Evolutionary conservation across 2,329 filamentous ascomycete species (phyloP), one percentile per base, ranked within the genome.

Genomic region (Trichophaea hybrida): DNA sequence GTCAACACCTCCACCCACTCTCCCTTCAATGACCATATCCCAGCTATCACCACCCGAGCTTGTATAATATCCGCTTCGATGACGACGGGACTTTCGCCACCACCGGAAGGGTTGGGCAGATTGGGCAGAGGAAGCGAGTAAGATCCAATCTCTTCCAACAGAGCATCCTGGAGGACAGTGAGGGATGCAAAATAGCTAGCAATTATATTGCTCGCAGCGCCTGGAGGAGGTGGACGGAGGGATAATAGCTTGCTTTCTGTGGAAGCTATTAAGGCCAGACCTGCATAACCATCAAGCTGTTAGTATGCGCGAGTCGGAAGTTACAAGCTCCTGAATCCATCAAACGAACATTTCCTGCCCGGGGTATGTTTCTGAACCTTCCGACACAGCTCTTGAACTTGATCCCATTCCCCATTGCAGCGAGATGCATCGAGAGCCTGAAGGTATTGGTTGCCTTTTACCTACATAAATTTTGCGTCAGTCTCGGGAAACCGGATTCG

Each of bases 291-390:
- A 17, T 24, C 38, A 58, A 64, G 43, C 32, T n/a, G 37, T 17
- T 15, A 53, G 50, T 15, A 53, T 31, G 38, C 12, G 33, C 35
- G 2, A 12, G 38, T 31, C 24, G 31, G 40, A 38, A 33, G 37
- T 13, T 24, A 15, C 44, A 52, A n/a, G 13, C 13, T 24, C 12
- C 46, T n/a, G 31, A 40, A 59, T 40, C 37, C 7, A 43, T 34
- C 17, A 40, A 40, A 71, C 81, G 68, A 84, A 96, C 91, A 95
- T 73, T 81, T 80, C 72, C 87, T 81, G 62, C 86, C 81, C 44
- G 89, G 85, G 68, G 89, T 87, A 78, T 98, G 91, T 73, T 98
- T 97, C 70, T 85, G 86, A 69, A 97, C 80, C 74, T 98, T 98
- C 71, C 91, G 83, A 69, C 93, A 84, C 64, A 94, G 79, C 74